phyloP scores from a whole-genome alignment of 2,329 filamentous ascomycete genomes.

The Diaporthe velutina region DNA sequence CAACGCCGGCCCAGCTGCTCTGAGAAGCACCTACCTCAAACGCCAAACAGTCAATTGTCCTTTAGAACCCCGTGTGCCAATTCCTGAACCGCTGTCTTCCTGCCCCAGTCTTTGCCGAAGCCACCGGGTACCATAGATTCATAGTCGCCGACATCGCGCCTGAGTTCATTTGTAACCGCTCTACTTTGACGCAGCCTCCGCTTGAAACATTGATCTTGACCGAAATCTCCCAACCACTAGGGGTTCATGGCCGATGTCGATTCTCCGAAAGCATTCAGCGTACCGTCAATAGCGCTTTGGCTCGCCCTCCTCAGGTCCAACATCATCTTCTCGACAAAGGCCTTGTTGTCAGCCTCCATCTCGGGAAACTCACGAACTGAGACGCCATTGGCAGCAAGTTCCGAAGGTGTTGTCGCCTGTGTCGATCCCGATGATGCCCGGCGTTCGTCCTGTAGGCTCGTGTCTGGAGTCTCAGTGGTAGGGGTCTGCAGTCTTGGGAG shows the following conservation, averaged over 20 bases:
- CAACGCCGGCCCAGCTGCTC: background rate
- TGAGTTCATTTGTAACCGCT: background rate
- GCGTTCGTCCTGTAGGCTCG: conserved; percentile 33
- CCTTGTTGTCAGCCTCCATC: conserved; percentile 56
- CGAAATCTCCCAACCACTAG: background rate
- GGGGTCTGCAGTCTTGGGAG: conserved; percentile 34
- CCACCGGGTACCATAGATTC: too few species aligned
- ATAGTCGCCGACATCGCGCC: background rate
- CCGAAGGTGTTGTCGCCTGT: conserved; percentile 37
- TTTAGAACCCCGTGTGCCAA: conserved; percentile 20
- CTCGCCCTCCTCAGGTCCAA: conserved; percentile 60
- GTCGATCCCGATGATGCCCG: conserved; percentile 37
- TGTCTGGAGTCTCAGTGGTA: conserved; percentile 32
- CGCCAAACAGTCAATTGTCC: background rate
- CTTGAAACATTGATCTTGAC: background rate
- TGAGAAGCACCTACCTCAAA: background rate
- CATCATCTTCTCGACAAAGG: conserved; percentile 67
- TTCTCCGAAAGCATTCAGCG: conserved; percentile 2
- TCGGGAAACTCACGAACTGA: conserved; percentile 52
- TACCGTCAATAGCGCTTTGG: conserved; percentile 1
- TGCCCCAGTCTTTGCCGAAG: background rate
- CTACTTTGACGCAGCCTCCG: background rate
- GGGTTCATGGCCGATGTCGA: background rate
- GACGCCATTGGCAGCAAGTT: conserved; percentile 39
- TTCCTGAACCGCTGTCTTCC: background rate